Conservation (phyloP, 352 stramenopile species). For the Phytophthora hybrid region DNA sequence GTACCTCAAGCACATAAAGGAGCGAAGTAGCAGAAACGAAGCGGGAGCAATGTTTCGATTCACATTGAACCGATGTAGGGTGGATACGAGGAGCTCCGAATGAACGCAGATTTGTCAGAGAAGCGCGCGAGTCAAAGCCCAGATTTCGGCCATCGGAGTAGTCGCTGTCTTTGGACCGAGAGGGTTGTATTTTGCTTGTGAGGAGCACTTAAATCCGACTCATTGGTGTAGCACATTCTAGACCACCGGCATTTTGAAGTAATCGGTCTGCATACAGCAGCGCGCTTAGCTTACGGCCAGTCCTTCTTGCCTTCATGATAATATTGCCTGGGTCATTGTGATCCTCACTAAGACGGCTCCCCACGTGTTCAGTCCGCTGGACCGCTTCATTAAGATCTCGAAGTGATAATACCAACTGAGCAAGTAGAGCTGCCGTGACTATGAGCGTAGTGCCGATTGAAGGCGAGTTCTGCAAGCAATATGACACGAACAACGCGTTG, state of each 20-base stretch:
- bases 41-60: neutral
- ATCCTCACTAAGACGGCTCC: conserved; percentile 11
- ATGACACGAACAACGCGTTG: conserved; percentile 36
- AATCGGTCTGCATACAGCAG: no score
- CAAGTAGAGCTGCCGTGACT: conserved; percentile 21
- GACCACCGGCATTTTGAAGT: no score
- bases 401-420: conserved; percentile 19
- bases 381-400: conserved; percentile 26
- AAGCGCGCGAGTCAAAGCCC: neutral
- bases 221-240: no score
- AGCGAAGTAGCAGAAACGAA: neutral
- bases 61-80: neutral
- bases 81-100: neutral
- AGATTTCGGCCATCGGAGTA: no score
- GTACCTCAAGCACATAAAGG: neutral
- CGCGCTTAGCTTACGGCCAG: no score
- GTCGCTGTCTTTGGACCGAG: no score
- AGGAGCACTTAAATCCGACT: no score
- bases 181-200: no score
- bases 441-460: conserved; percentile 25
- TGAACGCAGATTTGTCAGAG: neutral
- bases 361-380: neutral
- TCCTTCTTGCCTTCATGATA: neutral
- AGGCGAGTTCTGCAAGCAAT: conserved; percentile 37
- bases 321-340: conserved; percentile 3